Percentiles rank a stretch among this genome's conserved stretches.
These are phyloP conservation scores for Bolboschoenoplectus hybrid DNA, from an alignment of 202 grass and related monocot genomes.

Conservation along the genomic window DNA sequence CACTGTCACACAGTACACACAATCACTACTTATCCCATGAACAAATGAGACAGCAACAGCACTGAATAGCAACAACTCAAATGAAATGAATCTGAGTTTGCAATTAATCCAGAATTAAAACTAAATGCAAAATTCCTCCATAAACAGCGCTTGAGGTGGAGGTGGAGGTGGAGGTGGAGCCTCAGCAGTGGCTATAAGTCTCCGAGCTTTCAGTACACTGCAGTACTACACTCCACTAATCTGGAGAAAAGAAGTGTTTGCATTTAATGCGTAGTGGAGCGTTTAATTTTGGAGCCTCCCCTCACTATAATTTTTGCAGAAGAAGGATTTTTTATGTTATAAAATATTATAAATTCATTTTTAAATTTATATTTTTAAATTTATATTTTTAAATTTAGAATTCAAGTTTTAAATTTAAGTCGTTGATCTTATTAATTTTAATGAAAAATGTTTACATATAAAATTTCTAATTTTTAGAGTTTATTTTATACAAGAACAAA, in stretches of 20 bases:
- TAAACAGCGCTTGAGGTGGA: background rate
- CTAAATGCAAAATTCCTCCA: constrained; percentile 9
- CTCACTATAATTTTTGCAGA: background rate
- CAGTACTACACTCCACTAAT: background rate
- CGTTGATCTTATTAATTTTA: too few species aligned
- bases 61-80: background rate
- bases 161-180: background rate
- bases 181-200: background rate
- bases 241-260: background rate
- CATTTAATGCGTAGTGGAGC: constrained; percentile 21
- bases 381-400: too few species aligned
- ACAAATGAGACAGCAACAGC: background rate
- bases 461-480: too few species aligned
- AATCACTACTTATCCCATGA: background rate
- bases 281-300: background rate
- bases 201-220: background rate
- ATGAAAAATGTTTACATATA: too few species aligned
- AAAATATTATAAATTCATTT: too few species aligned
- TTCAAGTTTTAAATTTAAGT: too few species aligned
- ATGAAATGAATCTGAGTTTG: background rate
- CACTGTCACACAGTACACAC: background rate
- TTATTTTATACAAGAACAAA: too few species aligned
- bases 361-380: too few species aligned
- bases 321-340: too few species aligned
- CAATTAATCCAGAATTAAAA: background rate